Conservation (phyloP, 2,329 filamentous ascomycete genomes). For the Metarhizium humberi region DNA sequence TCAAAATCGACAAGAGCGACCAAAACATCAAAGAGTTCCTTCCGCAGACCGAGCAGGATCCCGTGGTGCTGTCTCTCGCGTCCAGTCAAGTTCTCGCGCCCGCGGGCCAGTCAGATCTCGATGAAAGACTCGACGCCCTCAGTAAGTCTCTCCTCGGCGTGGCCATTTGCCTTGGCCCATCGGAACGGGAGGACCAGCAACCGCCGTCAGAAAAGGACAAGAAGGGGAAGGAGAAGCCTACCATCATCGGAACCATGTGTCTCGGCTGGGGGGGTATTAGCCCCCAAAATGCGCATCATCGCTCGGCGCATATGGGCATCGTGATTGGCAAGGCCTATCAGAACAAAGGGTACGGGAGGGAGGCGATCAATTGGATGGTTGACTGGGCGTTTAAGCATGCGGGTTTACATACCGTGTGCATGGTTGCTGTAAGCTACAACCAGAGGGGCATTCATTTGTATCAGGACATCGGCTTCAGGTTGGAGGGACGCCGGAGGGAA, state of each 20-base stretch:
- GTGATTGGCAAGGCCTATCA: slow-evolving; percentile 25
- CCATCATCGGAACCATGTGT: slow-evolving; percentile 13
- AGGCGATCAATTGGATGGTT: slow-evolving; percentile 37
- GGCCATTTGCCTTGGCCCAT: slow-evolving; percentile 11
- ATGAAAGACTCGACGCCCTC: slow-evolving; percentile 5
- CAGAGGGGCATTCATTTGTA: slow-evolving; percentile 31
- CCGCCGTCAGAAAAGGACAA: neutral
- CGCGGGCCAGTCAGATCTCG: slow-evolving; percentile 7
- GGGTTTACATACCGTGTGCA: slow-evolving; percentile 32
- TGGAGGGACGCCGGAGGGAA: slow-evolving; percentile 29
- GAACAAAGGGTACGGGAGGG: slow-evolving; percentile 32
- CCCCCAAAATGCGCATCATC: slow-evolving; percentile 9
- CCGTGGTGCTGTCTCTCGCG: slow-evolving; percentile 8
- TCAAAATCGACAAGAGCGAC: slow-evolving; percentile 10
- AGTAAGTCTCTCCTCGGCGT: slow-evolving; percentile 12
- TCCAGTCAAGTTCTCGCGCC: slow-evolving; percentile 6
- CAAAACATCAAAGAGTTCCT: slow-evolving; percentile 9
- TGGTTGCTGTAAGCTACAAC: slow-evolving; percentile 33
- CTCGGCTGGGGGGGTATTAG: slow-evolving; percentile 10
- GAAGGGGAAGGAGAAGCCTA: slow-evolving; percentile 4
- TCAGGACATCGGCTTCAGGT: slow-evolving; percentile 31
- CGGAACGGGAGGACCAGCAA: neutral
- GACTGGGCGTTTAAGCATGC: slow-evolving; percentile 34
- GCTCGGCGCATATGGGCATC: slow-evolving; percentile 22
- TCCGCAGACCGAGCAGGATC: slow-evolving; percentile 8